Evolutionary conservation across 495 filamentous ascomycete genomes (phyloP).

Genomic region (Neurospora tetraspora): DNA sequence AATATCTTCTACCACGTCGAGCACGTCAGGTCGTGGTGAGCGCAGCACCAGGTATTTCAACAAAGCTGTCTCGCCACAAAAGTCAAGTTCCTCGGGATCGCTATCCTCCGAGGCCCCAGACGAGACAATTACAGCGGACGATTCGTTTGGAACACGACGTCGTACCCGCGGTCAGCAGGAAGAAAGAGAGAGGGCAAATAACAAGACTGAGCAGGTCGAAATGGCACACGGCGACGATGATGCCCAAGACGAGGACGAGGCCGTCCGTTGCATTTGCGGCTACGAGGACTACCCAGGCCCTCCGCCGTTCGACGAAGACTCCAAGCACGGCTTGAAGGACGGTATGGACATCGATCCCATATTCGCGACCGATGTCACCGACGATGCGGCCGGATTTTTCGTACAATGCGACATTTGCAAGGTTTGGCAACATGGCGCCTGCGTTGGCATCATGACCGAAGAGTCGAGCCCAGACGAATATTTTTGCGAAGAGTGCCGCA

Average conservation of each 20-base stretch:
- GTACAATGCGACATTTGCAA: slow-evolving; percentile 97
- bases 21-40: slow-evolving; percentile 49
- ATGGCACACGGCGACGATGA: slow-evolving; percentile 50
- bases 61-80: slow-evolving; percentile 62
- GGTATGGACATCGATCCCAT: slow-evolving; percentile 42
- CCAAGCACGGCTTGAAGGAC: slow-evolving; percentile 40
- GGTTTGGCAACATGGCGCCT: slow-evolving; percentile 98
- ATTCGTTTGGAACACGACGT: slow-evolving; percentile 46
- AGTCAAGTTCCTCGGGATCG: slow-evolving; percentile 60
- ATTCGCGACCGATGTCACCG: slow-evolving; percentile 59
- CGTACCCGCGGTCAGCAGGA: slow-evolving; percentile 57
- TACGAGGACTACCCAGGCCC: slow-evolving; percentile 91
- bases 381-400: slow-evolving; percentile 88
- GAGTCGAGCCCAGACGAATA: slow-evolving; percentile 90
- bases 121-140: slow-evolving; percentile 50
- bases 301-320: slow-evolving; percentile 55
- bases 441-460: slow-evolving; percentile 93
- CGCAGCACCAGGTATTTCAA: slow-evolving; percentile 60
- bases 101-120: slow-evolving; percentile 74
- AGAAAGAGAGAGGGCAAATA: slow-evolving; percentile 42
- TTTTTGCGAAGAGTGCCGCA: slow-evolving; percentile 90
- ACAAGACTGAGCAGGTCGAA: slow-evolving; percentile 40
- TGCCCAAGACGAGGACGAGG: slow-evolving; percentile 77
- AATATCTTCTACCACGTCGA: slow-evolving; percentile 72
- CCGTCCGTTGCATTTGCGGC: slow-evolving; percentile 91